Percentiles rank a stretch among this genome's conserved stretches.
These are phyloP conservation scores for Naganishia sp. DNA, from an alignment of 1,284 basidiomycete genomes.

Conservation along the genomic window DNA sequence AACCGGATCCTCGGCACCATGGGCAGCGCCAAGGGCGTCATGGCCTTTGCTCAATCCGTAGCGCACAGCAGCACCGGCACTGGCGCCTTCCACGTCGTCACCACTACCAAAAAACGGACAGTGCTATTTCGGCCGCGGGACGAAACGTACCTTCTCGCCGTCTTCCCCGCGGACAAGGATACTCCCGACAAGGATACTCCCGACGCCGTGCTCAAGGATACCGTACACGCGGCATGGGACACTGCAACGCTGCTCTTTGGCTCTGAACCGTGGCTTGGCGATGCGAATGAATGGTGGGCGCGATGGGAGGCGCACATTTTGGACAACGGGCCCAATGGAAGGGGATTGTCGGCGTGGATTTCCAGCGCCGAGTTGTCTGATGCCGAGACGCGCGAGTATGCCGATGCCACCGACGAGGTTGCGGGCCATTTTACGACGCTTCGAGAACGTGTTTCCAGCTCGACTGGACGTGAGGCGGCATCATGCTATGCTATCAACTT, in stretches of 20 bases:
- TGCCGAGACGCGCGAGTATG: background rate
- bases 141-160: background rate
- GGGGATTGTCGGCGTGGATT: constrained; percentile 2
- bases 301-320: background rate
- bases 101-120: background rate
- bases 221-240: background rate
- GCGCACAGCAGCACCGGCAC: background rate
- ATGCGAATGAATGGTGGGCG: constrained; percentile 2
- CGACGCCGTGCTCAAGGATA: background rate
- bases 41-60: constrained; percentile 3
- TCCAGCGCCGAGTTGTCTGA: background rate
- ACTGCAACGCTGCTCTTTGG: background rate
- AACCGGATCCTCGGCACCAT: background rate
- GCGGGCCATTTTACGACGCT: too few relatives aligned
- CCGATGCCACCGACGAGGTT: background rate
- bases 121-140: background rate
- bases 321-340: background rate
- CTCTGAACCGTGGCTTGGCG: background rate
- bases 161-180: background rate
- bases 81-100: background rate
- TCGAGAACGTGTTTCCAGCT: background rate
- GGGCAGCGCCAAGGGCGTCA: constrained; percentile 4
- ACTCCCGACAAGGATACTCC: background rate
- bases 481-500: background rate
- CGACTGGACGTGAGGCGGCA: background rate